Conservation (phyloP, 257 asterid species). For the Jaltomata sinuosa region DNA sequence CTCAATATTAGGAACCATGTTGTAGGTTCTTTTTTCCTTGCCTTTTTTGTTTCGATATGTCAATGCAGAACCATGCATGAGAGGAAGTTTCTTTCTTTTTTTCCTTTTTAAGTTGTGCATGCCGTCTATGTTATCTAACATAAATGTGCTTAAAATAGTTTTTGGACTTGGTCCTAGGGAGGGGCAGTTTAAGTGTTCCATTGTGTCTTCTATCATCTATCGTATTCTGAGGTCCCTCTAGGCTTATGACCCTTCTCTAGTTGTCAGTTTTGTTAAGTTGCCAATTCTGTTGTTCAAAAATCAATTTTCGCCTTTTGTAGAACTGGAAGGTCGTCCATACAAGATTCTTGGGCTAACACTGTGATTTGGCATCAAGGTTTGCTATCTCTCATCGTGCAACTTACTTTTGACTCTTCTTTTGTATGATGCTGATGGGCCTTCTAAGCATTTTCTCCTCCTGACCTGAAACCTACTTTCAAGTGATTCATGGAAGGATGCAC, state of each 20-base stretch:
- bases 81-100: not conserved
- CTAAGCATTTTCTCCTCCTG: slow-evolving; percentile 8
- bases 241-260: not conserved
- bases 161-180: not conserved
- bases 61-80: not conserved
- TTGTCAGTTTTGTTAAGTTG: slow-evolving; percentile 2
- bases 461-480: slow-evolving; percentile 72
- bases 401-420: not conserved
- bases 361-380: slow-evolving; percentile 90
- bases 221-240: not conserved
- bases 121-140: not conserved
- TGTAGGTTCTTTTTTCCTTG: not conserved
- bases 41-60: not conserved
- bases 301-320: slow-evolving; percentile 34
- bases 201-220: not conserved
- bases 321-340: slow-evolving; percentile 66
- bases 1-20: not conserved
- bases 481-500: slow-evolving; percentile 84
- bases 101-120: not conserved
- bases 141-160: not conserved
- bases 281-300: slow-evolving; percentile 9
- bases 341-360: slow-evolving; percentile 75
- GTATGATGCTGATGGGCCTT: not conserved
- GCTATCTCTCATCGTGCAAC: not conserved
- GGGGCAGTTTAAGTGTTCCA: not conserved